These are phyloP conservation scores for Annona squamosa DNA, from an alignment of 164 flowering plant genomes.

Conservation along the genomic window DNA sequence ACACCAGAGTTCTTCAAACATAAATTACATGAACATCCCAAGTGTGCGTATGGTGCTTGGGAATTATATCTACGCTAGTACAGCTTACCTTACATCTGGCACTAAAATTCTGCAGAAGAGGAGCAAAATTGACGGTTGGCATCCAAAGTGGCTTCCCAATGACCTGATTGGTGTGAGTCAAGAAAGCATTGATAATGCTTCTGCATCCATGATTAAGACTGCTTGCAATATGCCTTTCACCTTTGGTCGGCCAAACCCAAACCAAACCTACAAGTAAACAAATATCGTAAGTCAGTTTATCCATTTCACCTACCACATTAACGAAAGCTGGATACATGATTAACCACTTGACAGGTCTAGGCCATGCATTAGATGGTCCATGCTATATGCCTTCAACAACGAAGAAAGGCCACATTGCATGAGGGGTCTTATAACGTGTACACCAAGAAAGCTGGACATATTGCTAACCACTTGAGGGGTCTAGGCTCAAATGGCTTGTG, in stretches of 20 bases:
- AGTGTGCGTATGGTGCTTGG: background rate
- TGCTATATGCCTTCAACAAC: background rate
- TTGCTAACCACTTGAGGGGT: too few relatives aligned
- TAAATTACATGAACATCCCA: background rate
- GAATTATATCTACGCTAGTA: background rate
- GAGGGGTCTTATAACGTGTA: too few relatives aligned
- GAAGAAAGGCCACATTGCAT: too few relatives aligned
- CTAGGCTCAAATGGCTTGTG: too few relatives aligned
- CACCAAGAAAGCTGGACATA: too few relatives aligned
- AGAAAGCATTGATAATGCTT: background rate
- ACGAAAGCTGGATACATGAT: background rate
- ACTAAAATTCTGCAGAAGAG: background rate
- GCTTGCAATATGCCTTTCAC: background rate
- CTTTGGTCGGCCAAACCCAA: background rate
- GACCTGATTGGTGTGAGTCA: background rate
- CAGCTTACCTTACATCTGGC: background rate
- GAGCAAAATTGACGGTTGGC: background rate
- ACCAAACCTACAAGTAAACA: background rate
- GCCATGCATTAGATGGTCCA: background rate
- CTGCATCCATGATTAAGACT: background rate
- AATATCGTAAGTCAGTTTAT: background rate
- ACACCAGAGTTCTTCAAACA: background rate
- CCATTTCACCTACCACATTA: background rate
- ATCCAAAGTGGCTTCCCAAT: background rate
- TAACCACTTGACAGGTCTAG: background rate